These are phyloP conservation scores for Xylariaceae sp. DNA, from an alignment of 2,329 filamentous ascomycete genomes.

Conservation along the genomic window DNA sequence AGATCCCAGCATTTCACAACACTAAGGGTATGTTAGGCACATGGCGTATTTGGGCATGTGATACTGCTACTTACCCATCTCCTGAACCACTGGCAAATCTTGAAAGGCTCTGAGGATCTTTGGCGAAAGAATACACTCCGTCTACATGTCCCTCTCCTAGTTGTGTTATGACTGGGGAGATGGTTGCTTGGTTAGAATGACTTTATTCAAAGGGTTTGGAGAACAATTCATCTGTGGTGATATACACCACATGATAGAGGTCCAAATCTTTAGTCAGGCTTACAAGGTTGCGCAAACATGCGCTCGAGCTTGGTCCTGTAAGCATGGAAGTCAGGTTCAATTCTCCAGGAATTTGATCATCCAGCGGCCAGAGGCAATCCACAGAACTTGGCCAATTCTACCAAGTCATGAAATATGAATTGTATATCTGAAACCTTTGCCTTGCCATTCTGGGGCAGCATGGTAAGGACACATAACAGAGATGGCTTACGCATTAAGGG, in stretches of 20 bases:
- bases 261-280: slow-evolving; percentile 31
- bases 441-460: no score
- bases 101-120: slow-evolving; percentile 69
- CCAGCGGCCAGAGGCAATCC: no score
- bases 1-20: slow-evolving; percentile 61
- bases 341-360: background rate
- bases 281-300: slow-evolving; percentile 72
- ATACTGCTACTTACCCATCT: slow-evolving; percentile 67
- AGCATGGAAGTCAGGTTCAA: background rate
- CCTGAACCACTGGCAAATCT: slow-evolving; percentile 78
- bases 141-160: slow-evolving; percentile 74
- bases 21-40: no score
- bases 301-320: slow-evolving; percentile 64
- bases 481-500: slow-evolving; percentile 51
- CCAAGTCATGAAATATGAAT: no score
- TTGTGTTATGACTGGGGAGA: slow-evolving; percentile 54
- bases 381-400: no score
- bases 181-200: slow-evolving; percentile 2
- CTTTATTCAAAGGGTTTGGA: background rate
- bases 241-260: background rate
- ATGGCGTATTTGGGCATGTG: no score
- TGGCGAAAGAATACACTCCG: slow-evolving; percentile 40
- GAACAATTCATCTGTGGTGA: background rate
- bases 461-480: background rate
- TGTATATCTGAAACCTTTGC: no score